Evolutionary conservation across 331 rosid species (phyloP), one percentile per base, ranked within the genome.

Genomic region (Quercus phellos): DNA sequence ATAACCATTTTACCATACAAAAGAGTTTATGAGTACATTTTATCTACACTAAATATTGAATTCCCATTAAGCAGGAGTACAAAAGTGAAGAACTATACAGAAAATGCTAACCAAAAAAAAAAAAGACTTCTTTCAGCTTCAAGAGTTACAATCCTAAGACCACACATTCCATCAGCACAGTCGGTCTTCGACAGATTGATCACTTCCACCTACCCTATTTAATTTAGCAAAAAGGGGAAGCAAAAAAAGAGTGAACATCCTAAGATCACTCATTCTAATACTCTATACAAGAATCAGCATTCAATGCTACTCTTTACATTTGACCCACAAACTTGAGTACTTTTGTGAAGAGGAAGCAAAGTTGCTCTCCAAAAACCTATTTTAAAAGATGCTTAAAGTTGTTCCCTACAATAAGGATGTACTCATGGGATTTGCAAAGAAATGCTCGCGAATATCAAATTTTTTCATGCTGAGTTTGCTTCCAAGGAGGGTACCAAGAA

Each of bases 351-450:
- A 22, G 64, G 64, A 58, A 22, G 64, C 16, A 21, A 22, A 27
- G 11, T 26, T 22, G 16, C 64, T 58, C 71, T 18, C 27, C 38
- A 34, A 66, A 66, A 66, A 66, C 71, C 27, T 32, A 66, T n/a
- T 63, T 61, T 16, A 10, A 2, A 63, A 63, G 6, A 63, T 16
- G 43, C 70, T 66, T 66, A 22, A 66, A 66, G 51, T 34, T 17
- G 69, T 16, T 63, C 10, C 78, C 76, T 93, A 95, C 77, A 95
- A 74, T 78, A 90, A 77, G 76, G 90, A 80, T 54, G 90, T 84
- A 78, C 97, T 95, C 88, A 32, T 84, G 70, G 97, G 92, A 85
- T 93, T 95, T 77, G 96, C 93, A 77, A 87, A 95, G 85, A 75
- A 91, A 85, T 95, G 98, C 38, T 87, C 87, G 18, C 87, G 85